Percentiles rank a stretch among this genome's conserved stretches.
phyloP scores from a whole-genome alignment of 352 stramenopile species.

The Salisapilia sapeloensis region DNA sequence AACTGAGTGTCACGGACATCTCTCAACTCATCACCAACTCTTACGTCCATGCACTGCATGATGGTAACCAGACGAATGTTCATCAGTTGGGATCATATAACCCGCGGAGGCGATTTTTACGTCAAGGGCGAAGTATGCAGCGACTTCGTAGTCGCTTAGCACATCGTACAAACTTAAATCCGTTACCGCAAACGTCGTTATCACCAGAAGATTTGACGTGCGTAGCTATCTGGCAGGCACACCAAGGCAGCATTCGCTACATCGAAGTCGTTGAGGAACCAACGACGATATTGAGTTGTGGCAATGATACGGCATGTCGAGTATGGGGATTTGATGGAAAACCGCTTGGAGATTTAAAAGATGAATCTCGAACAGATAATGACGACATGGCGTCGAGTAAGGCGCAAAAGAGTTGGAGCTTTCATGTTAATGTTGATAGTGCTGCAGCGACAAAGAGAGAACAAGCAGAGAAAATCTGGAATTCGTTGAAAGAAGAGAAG shows the following conservation, averaged over 20 bases:
- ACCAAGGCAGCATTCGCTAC: conserved; percentile 24
- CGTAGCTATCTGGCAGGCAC: conserved; percentile 30
- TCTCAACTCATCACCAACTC: conserved; percentile 21
- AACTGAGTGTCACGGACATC: conserved; percentile 32
- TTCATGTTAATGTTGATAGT: conserved; percentile 23
- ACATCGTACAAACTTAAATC: conserved; percentile 1
- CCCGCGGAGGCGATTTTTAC: conserved; percentile 39
- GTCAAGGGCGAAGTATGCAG: conserved; percentile 45
- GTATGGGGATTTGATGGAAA: conserved; percentile 36
- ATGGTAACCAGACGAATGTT: conserved; percentile 34
- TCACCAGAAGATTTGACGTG: conserved; percentile 12
- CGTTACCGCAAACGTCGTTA: conserved; percentile 1
- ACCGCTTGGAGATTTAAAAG: conserved; percentile 15
- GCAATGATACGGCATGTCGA: conserved; percentile 35
- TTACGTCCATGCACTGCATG: conserved; percentile 23
- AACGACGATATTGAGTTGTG: conserved; percentile 34
- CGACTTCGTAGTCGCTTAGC: conserved; percentile 18
- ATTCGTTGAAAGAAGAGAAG: conserved; percentile 28
- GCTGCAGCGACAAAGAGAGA: conserved; percentile 15
- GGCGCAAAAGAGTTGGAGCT: conserved; percentile 11
- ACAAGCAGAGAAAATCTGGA: conserved; percentile 40
- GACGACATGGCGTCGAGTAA: not conserved
- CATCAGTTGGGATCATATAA: conserved; percentile 54
- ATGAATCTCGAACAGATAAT: conserved; percentile 1
- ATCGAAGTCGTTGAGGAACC: conserved; percentile 43